Evolutionary conservation across 805 yeast species (phyloP).

Genomic region (Candida methanosorbosa): DNA sequence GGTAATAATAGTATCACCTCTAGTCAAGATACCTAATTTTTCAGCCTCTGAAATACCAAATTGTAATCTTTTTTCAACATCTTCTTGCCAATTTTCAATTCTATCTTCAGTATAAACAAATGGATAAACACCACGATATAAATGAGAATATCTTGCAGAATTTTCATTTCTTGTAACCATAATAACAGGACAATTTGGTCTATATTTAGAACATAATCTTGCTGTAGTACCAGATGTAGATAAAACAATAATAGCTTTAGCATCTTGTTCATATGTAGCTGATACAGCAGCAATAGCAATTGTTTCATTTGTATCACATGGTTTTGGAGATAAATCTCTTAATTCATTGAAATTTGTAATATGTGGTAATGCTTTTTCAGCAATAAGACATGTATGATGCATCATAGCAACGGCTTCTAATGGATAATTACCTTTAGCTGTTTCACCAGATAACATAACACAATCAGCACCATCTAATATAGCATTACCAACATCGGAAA

Average conservation of each 20-base stretch:
- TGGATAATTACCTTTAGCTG: constrained; percentile 99
- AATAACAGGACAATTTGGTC: constrained; percentile 95
- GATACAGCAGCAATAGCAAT: constrained; percentile 96
- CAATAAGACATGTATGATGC: constrained; percentile 95
- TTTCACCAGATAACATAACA: constrained; percentile 99
- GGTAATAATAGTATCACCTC: constrained; percentile 86
- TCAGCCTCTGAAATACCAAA: constrained; percentile 89
- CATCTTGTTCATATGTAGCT: constrained; percentile 92
- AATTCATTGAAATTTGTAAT: constrained; percentile 75
- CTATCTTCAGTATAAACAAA: constrained; percentile 65
- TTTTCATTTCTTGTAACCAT: constrained; percentile 95
- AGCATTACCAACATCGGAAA: constrained; percentile 98
- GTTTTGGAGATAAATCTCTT: constrained; percentile 76
- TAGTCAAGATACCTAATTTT: constrained; percentile 72
- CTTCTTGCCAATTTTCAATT: constrained; percentile 87
- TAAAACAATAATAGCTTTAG: constrained; percentile 93
- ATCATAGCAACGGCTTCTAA: constrained; percentile 95
- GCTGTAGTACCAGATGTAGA: constrained; percentile 95
- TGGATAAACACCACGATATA: constrained; percentile 98
- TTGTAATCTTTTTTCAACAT: constrained; percentile 90
- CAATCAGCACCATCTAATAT: constrained; percentile 99
- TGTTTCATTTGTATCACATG: constrained; percentile 92
- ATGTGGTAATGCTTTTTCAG: constrained; percentile 96
- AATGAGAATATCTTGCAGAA: constrained; percentile 92
- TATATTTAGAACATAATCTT: constrained; percentile 93